Evolutionary conservation across 805 yeast species (phyloP), one percentile per base, ranked within the genome.

Genomic region (Cyberlindnera amylophila): DNA sequence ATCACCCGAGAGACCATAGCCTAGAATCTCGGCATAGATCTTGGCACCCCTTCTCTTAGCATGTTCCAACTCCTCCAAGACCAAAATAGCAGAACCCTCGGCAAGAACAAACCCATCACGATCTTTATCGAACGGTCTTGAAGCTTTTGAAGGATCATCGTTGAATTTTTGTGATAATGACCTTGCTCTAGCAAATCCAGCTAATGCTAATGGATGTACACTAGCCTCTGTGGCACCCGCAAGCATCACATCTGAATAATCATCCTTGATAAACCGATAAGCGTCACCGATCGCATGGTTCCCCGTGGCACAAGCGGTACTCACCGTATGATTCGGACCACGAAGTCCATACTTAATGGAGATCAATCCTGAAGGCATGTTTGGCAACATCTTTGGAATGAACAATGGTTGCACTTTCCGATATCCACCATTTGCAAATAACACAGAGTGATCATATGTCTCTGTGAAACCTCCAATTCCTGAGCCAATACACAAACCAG

Each of bases 221-320:
- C 88, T 75, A 3, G 91, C 81, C 55, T 93, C 99, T 3, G 96
- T 69, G 1, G 96, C 95, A n/a, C 99, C 99, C 8, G 96, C 93
- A 9, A 93, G 71, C 80, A 90, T 86, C 4, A 83, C 86, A 51
- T 89, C 82, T 10, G 91, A 87, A 65, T 85, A 83, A 4, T 86
- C 95, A 42, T 81, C 80, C 46, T 72, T 67, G 45, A 93, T 86
- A 54, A 90, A 82, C 54, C 90, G 77, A 51, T 72, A 76, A 0
- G 96, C 97, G 59, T 93, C 99, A 4, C 98, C 98, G 36, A 93
- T 82, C 0, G 96, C 76, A 57, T 93, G 95, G 23, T 84, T 76
- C 0, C 99, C 99, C 0, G 99, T 89, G 4, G 99, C 96, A 68
- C 99, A 93, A 1, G 99, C 99, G 0, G 98, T 89, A 2, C 96